Conservation (phyloP, 768 basidiomycete species). For the Cystofilobasidium capitatum region DNA sequence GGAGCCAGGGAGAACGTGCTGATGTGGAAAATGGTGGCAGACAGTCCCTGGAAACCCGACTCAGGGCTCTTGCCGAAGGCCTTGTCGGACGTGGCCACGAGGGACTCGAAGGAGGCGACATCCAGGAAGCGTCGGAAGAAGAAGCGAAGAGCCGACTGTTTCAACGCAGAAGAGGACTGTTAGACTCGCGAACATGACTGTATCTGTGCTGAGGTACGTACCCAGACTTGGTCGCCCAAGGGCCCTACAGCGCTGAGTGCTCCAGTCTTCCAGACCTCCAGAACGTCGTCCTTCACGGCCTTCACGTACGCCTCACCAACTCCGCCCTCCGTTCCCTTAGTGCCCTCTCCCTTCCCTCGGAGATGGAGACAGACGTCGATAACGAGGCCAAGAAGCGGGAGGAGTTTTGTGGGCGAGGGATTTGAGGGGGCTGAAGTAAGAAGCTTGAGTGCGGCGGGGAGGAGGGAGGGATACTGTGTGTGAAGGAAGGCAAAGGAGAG, state of each 20-base stretch:
- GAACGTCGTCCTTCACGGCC: constrained; percentile 43
- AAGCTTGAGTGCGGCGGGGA: constrained; percentile 48
- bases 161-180: constrained; percentile 46
- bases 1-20: constrained; percentile 52
- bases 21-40: constrained; percentile 12
- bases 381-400: constrained; percentile 57
- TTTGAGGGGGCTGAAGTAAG: constrained; percentile 40
- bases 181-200: constrained; percentile 48
- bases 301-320: constrained; percentile 43
- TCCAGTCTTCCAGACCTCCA: constrained; percentile 43
- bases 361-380: constrained; percentile 63
- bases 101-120: constrained; percentile 46
- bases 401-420: constrained; percentile 42
- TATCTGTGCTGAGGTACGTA: too few relatives aligned
- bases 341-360: constrained; percentile 28
- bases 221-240: background rate
- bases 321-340: constrained; percentile 44
- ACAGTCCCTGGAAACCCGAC: constrained; percentile 54
- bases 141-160: constrained; percentile 30
- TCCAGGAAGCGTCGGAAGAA: constrained; percentile 30
- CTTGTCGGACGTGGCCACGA: constrained; percentile 70
- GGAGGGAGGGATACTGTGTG: constrained; percentile 13
- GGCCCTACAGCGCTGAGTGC: constrained; percentile 51
- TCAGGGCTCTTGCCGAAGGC: constrained; percentile 74
- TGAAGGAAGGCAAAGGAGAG: background rate